These are phyloP conservation scores for Hyphopichia khmerensis DNA, from an alignment of 1,139 yeast species.

Conservation along the genomic window DNA sequence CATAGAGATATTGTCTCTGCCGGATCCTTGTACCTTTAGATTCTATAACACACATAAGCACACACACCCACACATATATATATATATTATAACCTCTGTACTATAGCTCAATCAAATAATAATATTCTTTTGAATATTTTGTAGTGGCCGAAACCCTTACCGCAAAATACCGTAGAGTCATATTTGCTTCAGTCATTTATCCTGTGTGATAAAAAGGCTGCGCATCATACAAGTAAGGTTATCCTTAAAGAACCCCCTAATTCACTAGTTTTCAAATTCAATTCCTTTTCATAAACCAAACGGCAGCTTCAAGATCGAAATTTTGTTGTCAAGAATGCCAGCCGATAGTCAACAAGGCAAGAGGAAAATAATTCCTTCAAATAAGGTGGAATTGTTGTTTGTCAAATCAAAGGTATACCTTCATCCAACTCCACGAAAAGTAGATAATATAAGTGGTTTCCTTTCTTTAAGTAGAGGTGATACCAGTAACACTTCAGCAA, in stretches of 20 bases:
- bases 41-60: too few relatives aligned
- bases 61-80: too few relatives aligned
- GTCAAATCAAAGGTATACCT: slow-evolving; percentile 72
- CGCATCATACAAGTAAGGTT: not conserved
- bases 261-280: not conserved
- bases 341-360: not conserved
- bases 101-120: not conserved
- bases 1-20: slow-evolving; percentile 97
- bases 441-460: slow-evolving; percentile 79
- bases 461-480: slow-evolving; percentile 61
- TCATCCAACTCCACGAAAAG: slow-evolving; percentile 73
- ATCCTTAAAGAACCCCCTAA: not conserved
- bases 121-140: not conserved
- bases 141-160: not conserved
- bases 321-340: not conserved
- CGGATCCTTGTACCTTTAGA: slow-evolving; percentile 77
- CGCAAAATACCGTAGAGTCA: not conserved
- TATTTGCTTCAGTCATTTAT: not conserved
- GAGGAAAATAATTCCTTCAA: slow-evolving; percentile 9
- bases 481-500: slow-evolving; percentile 40
- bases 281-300: not conserved
- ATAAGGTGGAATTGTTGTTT: slow-evolving; percentile 45
- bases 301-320: too few relatives aligned
- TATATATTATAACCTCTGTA: too few relatives aligned
- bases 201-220: not conserved